Evolutionary conservation across 768 basidiomycete genomes (phyloP), one percentile per base, ranked within the genome.

Genomic region (Boletales sp.): DNA sequence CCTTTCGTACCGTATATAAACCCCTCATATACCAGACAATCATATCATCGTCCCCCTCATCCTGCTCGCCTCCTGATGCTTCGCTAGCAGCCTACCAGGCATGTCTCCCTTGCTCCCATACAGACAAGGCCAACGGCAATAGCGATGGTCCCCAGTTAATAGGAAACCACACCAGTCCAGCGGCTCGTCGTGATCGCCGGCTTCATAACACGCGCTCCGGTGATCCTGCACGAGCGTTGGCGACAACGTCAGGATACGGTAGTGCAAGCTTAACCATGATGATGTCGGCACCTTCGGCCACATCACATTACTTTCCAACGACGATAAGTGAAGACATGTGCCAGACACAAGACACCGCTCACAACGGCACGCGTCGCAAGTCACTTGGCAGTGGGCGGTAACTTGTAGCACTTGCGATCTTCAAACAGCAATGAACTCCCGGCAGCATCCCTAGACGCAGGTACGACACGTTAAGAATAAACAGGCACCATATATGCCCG

Each of bases 391-490:
- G 79, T 66, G 1, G 94, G 90, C 7, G 97, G 97, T 2, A 99
- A 83, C 66, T 98, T 97, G 68, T 99, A 99, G 72, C 97, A 99
- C 70, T 97, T 98, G 44, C 97, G 80, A 72, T 98, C 79, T 5
- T 95, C 97, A 51, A 97, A 97, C 12, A 88, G 82, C 1, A 95
- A 21, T 21, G 21, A 21, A 21, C 21, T 21, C 21, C 21, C 21
- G 4, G 21, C 21, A 21, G 21, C 21, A 21, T 21, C 97, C 60
- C 95, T 94, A 58, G 24, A 54, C 2, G 10, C 32, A 40, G 8
- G 14, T 21, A 35, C 5, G 29, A 35, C 8, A 38, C 43, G 19
- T 9, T 44, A 24, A 39, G 39, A 45, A 21, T 12, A 3, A 4
- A 8, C 24, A 14, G 6, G 45, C 17, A 45, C 13, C 10, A 18